Conservation (phyloP, 2,329 filamentous ascomycete genomes). For the Orbilia oligospora region DNA sequence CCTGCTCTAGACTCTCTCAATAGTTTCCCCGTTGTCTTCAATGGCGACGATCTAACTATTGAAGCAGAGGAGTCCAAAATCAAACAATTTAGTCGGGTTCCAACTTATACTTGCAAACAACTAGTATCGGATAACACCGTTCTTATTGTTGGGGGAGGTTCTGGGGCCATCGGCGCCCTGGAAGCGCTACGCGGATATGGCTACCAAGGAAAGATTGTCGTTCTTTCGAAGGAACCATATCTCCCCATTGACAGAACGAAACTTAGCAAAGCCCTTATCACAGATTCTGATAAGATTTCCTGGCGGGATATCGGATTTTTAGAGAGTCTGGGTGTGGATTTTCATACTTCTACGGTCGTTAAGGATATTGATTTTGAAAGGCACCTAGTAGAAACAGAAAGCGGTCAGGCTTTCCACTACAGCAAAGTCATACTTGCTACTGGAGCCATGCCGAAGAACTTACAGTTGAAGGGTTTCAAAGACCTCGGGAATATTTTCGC, state of each 20-base stretch:
- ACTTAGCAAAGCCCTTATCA: slow-evolving; percentile 91
- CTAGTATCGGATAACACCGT: slow-evolving; percentile 71
- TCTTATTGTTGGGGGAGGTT: slow-evolving; percentile 89
- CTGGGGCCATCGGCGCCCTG: slow-evolving; percentile 83
- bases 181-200: slow-evolving; percentile 87
- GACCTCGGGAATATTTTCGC: slow-evolving; percentile 89
- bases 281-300: slow-evolving; percentile 82
- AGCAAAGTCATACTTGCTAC: slow-evolving; percentile 92
- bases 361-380: slow-evolving; percentile 80
- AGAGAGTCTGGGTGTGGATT: slow-evolving; percentile 73
- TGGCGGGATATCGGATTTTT: slow-evolving; percentile 85
- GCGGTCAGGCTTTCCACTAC: slow-evolving; percentile 80
- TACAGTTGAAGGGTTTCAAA: slow-evolving; percentile 89
- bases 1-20: slow-evolving; percentile 89
- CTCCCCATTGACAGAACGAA: slow-evolving; percentile 94
- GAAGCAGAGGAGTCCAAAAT: slow-evolving; percentile 83
- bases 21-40: slow-evolving; percentile 84
- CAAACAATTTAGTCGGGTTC: slow-evolving; percentile 80
- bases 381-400: slow-evolving; percentile 81
- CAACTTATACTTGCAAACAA: slow-evolving; percentile 78
- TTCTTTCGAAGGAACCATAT: slow-evolving; percentile 87
- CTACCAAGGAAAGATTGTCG: slow-evolving; percentile 82
- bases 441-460: slow-evolving; percentile 80
- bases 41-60: slow-evolving; percentile 86
- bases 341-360: slow-evolving; percentile 75